These are phyloP conservation scores for Penicillium sp. DNA, from an alignment of 2,329 filamentous ascomycete species.

Conservation along the genomic window DNA sequence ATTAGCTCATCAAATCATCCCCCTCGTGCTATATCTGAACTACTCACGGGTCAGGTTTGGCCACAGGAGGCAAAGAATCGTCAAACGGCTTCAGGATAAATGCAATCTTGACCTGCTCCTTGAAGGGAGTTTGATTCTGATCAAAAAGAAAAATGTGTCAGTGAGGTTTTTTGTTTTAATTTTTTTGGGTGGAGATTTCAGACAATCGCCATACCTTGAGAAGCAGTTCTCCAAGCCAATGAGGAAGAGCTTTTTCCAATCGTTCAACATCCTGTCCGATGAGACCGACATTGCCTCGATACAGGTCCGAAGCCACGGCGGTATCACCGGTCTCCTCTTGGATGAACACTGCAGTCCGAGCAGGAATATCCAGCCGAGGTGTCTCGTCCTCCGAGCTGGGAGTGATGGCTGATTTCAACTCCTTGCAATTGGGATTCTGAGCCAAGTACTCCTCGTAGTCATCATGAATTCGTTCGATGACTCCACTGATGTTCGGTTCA, in stretches of 20 bases:
- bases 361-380: slow-evolving; percentile 39
- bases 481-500: slow-evolving; percentile 43
- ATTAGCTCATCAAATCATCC: slow-evolving; percentile 1
- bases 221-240: slow-evolving; percentile 87
- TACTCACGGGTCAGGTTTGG: slow-evolving; percentile 60
- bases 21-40: not conserved
- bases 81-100: slow-evolving; percentile 82
- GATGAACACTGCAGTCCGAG: slow-evolving; percentile 55
- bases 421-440: slow-evolving; percentile 30
- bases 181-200: too few species aligned
- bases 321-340: slow-evolving; percentile 59
- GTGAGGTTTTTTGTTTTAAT: too few species aligned
- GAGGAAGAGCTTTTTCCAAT: slow-evolving; percentile 78
- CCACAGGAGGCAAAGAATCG: slow-evolving; percentile 67
- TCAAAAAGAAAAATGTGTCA: not conserved
- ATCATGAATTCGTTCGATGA: slow-evolving; percentile 41
- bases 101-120: slow-evolving; percentile 94
- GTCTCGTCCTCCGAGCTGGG: slow-evolving; percentile 43
- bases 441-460: slow-evolving; percentile 42
- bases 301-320: slow-evolving; percentile 72
- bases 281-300: slow-evolving; percentile 77
- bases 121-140: slow-evolving; percentile 70
- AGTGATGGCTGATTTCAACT: slow-evolving; percentile 35
- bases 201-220: slow-evolving; percentile 50
- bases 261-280: slow-evolving; percentile 71